Evolutionary conservation across 139 green algal genomes (phyloP), one percentile per base, ranked within the genome.

Genomic region (Nannochloris sp.): DNA sequence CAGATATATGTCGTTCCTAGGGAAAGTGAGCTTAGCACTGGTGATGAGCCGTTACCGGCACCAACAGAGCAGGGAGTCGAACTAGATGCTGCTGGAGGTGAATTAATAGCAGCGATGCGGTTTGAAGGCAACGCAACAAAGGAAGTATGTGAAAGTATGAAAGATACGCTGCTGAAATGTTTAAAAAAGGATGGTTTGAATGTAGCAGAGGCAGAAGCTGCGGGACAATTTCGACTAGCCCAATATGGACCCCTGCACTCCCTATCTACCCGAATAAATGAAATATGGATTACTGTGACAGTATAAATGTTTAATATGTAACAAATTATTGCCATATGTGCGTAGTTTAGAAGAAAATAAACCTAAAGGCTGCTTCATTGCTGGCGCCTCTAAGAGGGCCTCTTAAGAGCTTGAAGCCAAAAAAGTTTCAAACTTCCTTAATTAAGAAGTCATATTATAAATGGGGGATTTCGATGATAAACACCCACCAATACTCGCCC

Each of bases 41-140:
- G 33, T 29, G 6, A 29, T 0, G n/a, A 6, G 13, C 23, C 45
- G 13, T 29, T 47, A 38, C 61, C 64, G 3, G 48, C 57, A 33
- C 63, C 70, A 19, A 45, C 5, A 32, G 60, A 68, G 27, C 2
- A 54, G 24, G 47, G 32, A 12, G 73, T 85, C 14, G 32, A 48
- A 4, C 38, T 88, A 12, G 24, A 31, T 29, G 60, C 82, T 5
- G 67, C 70, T 0, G 82, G 82, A 19, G 82, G 82, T 1, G 82
- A 88, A 76, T 47, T 89, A 32, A 62, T 88, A 12, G 82, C 82
- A 9, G 54, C 31, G 70, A 24, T 64, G 19, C 57, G 46, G 39
- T 88, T 89, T 67, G 77, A 83, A 39, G 82, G 81, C 13, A 74
- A 77, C 65, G 84, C 82, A 44, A 88, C 81, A 1, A 73, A 75